Evolutionary conservation across 1,284 basidiomycete genomes (phyloP).

Genomic region (Puccinia hordei): DNA sequence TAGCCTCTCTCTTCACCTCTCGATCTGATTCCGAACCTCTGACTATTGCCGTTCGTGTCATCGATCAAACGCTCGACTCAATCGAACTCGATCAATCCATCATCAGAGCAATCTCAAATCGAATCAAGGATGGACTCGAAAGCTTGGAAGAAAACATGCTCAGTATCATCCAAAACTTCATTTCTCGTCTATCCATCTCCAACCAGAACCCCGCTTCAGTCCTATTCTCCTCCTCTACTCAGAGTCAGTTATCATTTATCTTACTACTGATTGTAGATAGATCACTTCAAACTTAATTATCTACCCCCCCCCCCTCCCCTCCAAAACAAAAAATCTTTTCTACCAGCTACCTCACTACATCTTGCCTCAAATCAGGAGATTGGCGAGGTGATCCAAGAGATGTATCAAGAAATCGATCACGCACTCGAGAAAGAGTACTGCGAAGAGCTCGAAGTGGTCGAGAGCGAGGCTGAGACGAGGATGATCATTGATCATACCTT

Average conservation of each 20-base stretch:
- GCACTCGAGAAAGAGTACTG: constrained; percentile 28
- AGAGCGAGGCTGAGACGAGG: not conserved
- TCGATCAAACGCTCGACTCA: constrained; percentile 2
- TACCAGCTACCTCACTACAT: constrained; percentile 13
- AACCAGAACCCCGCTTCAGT: not conserved
- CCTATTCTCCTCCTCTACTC: not conserved
- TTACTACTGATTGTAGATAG: no score
- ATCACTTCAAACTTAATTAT: no score
- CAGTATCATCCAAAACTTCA: constrained; percentile 6
- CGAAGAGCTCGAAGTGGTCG: not conserved
- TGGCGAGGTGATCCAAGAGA: constrained; percentile 24
- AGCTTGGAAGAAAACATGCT: constrained; percentile 40
- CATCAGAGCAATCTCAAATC: constrained; percentile 4
- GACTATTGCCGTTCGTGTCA: not conserved
- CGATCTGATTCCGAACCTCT: constrained; percentile 26
- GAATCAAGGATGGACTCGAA: constrained; percentile 39
- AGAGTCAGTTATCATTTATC: not conserved
- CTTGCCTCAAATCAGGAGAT: constrained; percentile 27
- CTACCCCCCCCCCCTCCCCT: no score
- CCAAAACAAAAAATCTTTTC: not conserved
- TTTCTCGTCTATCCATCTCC: constrained; percentile 27
- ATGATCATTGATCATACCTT: constrained; percentile 48
- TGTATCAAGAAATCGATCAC: constrained; percentile 29
- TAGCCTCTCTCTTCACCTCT: constrained; percentile 46
- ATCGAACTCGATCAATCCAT: constrained; percentile 33